Evolutionary conservation across 2,329 filamentous ascomycete species (phyloP), one percentile per base, ranked within the genome.

Genomic region (Sphaerulina populicola): DNA sequence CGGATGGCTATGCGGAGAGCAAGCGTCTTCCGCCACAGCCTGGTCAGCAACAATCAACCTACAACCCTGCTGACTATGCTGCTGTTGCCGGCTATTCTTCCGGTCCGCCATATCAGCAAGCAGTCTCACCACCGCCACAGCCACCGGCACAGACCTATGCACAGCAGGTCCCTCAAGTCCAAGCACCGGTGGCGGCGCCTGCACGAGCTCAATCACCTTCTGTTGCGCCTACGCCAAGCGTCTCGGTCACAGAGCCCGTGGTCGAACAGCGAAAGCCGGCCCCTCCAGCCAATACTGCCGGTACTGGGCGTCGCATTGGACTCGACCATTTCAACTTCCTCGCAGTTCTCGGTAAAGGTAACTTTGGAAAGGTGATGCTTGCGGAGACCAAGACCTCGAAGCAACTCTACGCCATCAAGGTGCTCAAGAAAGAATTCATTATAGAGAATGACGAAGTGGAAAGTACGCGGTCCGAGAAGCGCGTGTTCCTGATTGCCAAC

Each of bases 371-470:
- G 72, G 93, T 98, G 72, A 98, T 98, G 93, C 76, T 98, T 69
- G 93, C 93, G 2, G 94, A 98, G 72, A 95, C 93, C 1, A 98
- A 98, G 76, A 83, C 82, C 49, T 83, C 86, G 8, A 88, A 90
- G 70, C 86, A 91, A 69, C 77, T 98, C 6, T 98, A 97, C 68
- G 93, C 93, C 51, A 98, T 98, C 71, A 98, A 98, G 72, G 93
- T 98, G 35, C 74, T 98, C 61, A 98, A 98, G 79, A 98, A 98
- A 74, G 93, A 98, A 69, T 98, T 98, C 69, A 98, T 98, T 66
- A 98, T 98, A 56, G 94, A 98, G 68, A 95, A 98, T 59, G 93
- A 98, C 66, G 93, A 98, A 73, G 93, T 98, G 6, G 93, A 98
- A 71, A 97, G 91, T 70, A 96, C 89, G 38, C 82, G 91, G 58